Conservation (phyloP, 495 filamentous ascomycete species). For the Aspergillus asperescens region DNA sequence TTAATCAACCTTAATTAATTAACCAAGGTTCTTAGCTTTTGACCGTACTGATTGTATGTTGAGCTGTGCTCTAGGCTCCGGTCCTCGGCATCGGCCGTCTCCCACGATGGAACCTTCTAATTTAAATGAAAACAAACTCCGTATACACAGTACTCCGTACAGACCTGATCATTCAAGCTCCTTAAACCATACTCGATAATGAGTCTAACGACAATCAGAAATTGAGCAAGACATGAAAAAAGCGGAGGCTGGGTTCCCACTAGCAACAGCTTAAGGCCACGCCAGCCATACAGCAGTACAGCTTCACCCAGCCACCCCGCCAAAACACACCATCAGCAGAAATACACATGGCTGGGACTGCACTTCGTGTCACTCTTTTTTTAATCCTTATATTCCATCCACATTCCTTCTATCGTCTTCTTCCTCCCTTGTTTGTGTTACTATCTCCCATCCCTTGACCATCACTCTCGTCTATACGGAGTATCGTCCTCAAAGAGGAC, state of each 20-base stretch:
- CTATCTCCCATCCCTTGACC: slow-evolving; percentile 8
- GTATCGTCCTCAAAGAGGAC: no score
- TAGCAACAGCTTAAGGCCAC: slow-evolving; percentile 16
- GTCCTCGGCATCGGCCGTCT: no score
- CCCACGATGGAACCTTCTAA: no score
- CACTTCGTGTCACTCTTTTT: neutral
- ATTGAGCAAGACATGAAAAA: slow-evolving; percentile 4
- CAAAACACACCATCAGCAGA: slow-evolving; percentile 8
- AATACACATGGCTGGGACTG: slow-evolving; percentile 25
- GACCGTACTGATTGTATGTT: no score
- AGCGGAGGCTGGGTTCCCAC: slow-evolving; percentile 22
- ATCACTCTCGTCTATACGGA: neutral
- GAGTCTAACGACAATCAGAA: no score
- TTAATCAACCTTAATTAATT: no score
- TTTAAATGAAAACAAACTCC: no score
- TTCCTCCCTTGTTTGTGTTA: slow-evolving; percentile 2
- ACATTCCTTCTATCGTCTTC: neutral
- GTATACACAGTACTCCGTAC: no score
- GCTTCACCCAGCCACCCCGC: slow-evolving; percentile 19
- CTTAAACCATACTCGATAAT: no score
- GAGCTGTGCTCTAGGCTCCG: no score
- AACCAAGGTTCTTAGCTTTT: no score
- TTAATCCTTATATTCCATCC: neutral
- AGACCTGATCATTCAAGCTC: no score
- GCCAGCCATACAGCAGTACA: slow-evolving; percentile 8